Base-by-base conservation (phyloP, 148 eudicot species). In the Persicaria tinctoria region DNA sequence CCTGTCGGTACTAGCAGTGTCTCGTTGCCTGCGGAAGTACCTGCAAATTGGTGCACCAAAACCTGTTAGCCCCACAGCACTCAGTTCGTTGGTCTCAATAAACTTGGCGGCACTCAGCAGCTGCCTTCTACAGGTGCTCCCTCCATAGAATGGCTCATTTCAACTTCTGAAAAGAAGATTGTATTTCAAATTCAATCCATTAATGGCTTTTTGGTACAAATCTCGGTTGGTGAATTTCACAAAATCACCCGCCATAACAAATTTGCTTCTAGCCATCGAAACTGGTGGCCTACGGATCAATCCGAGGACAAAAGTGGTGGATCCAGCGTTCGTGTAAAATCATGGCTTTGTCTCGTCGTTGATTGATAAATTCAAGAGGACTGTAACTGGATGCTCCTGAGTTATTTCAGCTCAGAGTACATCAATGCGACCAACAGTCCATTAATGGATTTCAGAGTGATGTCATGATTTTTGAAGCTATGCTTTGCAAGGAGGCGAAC, bases 361-460 rank as follows among this genome's bases (percentile, higher is more conserved):
- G 5, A 96, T 90, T 17, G 99, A 92, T 47, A 96, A 80, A 64
- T 96, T 96, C 73, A 96, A 76, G 64, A 96, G 88, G 4, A 97
- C 93, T 0, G 99, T 95, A 44, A 95, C 96, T 7, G 99, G 89
- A 74, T 95, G 96, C 76, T 95, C 99, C 80, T 92, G 99, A 48
- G 87, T 88, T 57, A 68, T 73, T 80, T 83, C 51, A 72, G 80
- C 68, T 84, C 87, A 1, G 94, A 89, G 76, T 86, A 77, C 76
- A 95, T 23, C 27, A 23, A 77, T 0, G 87, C 84, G 91, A 75
- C 84, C 27, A 23, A 82, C 14, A 82, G 72, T 46, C 92, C 92
- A 23, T 23, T 12, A 90, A 23, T 23, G 27, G 27, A 23, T 23
- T 23, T 23, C 27, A 23, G 27, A 23, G 27, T 83, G 63, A 89